These are phyloP conservation scores for Pichia eremophila DNA, from an alignment of 805 yeast species.

Conservation along the genomic window DNA sequence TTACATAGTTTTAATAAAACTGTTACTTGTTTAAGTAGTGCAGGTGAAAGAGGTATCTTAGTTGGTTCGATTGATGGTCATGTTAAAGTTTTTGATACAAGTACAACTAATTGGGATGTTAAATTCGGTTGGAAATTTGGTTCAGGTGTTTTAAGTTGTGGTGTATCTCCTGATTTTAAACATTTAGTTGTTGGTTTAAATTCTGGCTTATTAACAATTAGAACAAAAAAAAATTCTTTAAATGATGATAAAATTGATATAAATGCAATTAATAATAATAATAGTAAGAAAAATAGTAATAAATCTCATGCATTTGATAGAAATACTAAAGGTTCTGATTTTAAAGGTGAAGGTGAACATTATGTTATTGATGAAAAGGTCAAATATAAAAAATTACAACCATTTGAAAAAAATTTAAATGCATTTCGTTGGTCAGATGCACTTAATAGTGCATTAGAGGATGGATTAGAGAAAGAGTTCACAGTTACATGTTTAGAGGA, in stretches of 20 bases:
- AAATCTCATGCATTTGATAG: constrained; percentile 62
- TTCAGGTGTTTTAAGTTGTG: constrained; percentile 83
- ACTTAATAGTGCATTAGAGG: constrained; percentile 64
- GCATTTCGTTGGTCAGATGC: constrained; percentile 93
- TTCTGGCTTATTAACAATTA: constrained; percentile 78
- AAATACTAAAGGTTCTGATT: constrained; percentile 86
- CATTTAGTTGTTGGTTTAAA: constrained; percentile 90
- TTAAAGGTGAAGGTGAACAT: constrained; percentile 82
- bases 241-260: constrained; percentile 32
- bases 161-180: constrained; percentile 76
- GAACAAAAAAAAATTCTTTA: constrained; percentile 67
- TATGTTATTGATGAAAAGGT: constrained; percentile 52
- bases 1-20: constrained; percentile 87
- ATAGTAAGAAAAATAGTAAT: constrained; percentile 22
- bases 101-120: constrained; percentile 68
- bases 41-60: constrained; percentile 69
- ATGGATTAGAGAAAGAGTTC: constrained; percentile 68
- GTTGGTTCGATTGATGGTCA: constrained; percentile 98
- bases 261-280: constrained; percentile 12
- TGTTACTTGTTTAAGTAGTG: constrained; percentile 71
- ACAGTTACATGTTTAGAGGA: constrained; percentile 80
- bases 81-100: constrained; percentile 84
- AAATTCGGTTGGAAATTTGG: constrained; percentile 97
- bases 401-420: constrained; percentile 75
- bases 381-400: constrained; percentile 55